Evolutionary conservation across 768 basidiomycete species (phyloP).

Genomic region (Hortiboletus flavorubellus): DNA sequence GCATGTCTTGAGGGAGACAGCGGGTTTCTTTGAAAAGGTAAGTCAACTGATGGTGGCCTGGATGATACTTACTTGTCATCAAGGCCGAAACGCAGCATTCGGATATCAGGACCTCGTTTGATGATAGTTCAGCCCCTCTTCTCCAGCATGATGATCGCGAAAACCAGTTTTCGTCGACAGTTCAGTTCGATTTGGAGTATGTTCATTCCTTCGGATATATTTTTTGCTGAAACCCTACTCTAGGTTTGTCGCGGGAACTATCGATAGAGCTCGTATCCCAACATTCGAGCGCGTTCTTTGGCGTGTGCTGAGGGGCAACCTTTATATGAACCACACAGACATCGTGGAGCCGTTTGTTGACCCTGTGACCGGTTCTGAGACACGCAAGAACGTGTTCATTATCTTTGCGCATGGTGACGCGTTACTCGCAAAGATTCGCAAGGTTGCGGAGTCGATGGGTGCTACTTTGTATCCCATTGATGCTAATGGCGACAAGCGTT

Average conservation of each 20-base stretch:
- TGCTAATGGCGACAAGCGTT: conserved; percentile 87
- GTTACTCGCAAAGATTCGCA: conserved; percentile 93
- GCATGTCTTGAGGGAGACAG: conserved; percentile 93
- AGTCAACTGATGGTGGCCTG: conserved; percentile 18
- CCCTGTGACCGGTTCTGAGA: conserved; percentile 75
- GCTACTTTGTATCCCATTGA: conserved; percentile 97
- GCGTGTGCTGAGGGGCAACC: conserved; percentile 95
- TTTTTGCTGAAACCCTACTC: neutral
- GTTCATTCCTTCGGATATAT: conserved; percentile 21
- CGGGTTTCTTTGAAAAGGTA: conserved; percentile 91
- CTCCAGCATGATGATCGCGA: conserved; percentile 90
- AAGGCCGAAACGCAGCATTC: conserved; percentile 77
- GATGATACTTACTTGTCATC: conserved; percentile 6
- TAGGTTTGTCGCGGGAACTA: conserved; percentile 94
- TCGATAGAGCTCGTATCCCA: conserved; percentile 85
- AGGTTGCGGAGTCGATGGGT: conserved; percentile 98
- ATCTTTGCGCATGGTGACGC: conserved; percentile 97
- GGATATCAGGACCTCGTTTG: conserved; percentile 85
- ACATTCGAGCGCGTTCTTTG: conserved; percentile 97
- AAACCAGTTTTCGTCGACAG: conserved; percentile 48
- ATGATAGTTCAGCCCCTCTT: conserved; percentile 87
- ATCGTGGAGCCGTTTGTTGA: conserved; percentile 92
- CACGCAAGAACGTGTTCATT: conserved; percentile 98
- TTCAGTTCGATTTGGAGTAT: conserved; percentile 88
- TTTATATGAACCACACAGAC: conserved; percentile 99